Conservation (phyloP, 768 basidiomycete genomes). For the Lentinula sp. region DNA sequence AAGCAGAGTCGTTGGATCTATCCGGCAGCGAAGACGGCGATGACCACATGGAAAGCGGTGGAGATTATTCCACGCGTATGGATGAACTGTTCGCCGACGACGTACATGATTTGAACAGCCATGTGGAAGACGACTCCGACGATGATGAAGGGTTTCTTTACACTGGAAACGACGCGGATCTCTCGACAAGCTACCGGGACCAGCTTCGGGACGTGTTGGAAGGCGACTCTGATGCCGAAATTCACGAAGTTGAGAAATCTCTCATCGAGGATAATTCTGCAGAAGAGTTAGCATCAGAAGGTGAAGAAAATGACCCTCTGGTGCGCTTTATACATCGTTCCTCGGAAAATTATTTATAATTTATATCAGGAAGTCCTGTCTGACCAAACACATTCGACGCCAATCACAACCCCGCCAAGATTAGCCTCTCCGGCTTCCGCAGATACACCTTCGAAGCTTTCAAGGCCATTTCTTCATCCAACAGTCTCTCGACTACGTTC, state of each 20-base stretch:
- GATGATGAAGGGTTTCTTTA: slow-evolving; percentile 69
- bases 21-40: slow-evolving; percentile 35
- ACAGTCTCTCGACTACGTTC: slow-evolving; percentile 80
- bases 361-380: slow-evolving; percentile 14
- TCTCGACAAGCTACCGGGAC: slow-evolving; percentile 52
- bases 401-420: slow-evolving; percentile 31
- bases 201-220: slow-evolving; percentile 71
- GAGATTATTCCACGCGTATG: slow-evolving; percentile 65
- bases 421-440: slow-evolving; percentile 28
- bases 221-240: slow-evolving; percentile 44
- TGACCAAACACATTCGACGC: slow-evolving; percentile 28
- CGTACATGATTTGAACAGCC: slow-evolving; percentile 24
- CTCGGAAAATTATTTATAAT: slow-evolving; percentile 16
- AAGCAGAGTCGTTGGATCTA: slow-evolving; percentile 17
- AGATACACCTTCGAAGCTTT: slow-evolving; percentile 29
- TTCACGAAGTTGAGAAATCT: slow-evolving; percentile 39
- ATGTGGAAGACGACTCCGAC: slow-evolving; percentile 33
- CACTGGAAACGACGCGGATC: slow-evolving; percentile 57
- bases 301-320: slow-evolving; percentile 17
- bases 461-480: slow-evolving; percentile 62
- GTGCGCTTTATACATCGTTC: slow-evolving; percentile 13
- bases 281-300: slow-evolving; percentile 20
- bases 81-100: slow-evolving; percentile 54
- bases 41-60: slow-evolving; percentile 29
- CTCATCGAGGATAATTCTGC: slow-evolving; percentile 33